Evolutionary conservation across 441 rosid species (phyloP), one percentile per base, ranked within the genome.

Genomic region (Kokia cookei): DNA sequence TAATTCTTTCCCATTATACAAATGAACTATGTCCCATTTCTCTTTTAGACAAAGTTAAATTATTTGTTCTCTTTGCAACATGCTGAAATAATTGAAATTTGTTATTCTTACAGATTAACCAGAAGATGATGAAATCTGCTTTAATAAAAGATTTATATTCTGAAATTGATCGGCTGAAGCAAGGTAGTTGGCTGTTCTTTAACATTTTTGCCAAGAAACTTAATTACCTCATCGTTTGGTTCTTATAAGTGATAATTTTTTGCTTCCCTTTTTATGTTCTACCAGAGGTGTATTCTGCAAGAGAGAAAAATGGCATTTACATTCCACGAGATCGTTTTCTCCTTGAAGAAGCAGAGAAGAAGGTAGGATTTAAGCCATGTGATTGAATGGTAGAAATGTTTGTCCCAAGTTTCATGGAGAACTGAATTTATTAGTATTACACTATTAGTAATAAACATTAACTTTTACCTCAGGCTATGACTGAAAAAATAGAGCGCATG

Each of bases 71-170:
- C 50, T 54, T 70, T 80, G 63, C 26, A 76, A 60, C 58, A 65
- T 69, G 57, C 53, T 78, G 51, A 76, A 45, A 76, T 78, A 70
- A 47, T 43, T 79, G 78, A 24, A 43, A n/a, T 62, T 75, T 76
- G 29, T 59, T 37, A 29, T 55, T 14, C 42, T 73, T 64, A 75
- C 92, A 96, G 99, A 85, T 96, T 81, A 96, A 96, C 80, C 99
- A 96, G 81, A 96, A 96, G 95, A 90, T 96, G 98, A 93, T 96
- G 99, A 96, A 96, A 84, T 91, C 97, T 74, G 97, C 97, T 59
- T 76, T 93, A 85, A 93, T 93, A 83, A 95, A 93, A 82, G 98
- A 93, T 84, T 67, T 95, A 26, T 93, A 95, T 79, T 91, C 91
- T 65, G 97, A 95, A 78, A 95, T 95, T 81, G 98, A 95, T 68